Evolutionary conservation across 768 basidiomycete species (phyloP), one percentile per base, ranked within the genome.

Genomic region (Tylopilus intermedius): DNA sequence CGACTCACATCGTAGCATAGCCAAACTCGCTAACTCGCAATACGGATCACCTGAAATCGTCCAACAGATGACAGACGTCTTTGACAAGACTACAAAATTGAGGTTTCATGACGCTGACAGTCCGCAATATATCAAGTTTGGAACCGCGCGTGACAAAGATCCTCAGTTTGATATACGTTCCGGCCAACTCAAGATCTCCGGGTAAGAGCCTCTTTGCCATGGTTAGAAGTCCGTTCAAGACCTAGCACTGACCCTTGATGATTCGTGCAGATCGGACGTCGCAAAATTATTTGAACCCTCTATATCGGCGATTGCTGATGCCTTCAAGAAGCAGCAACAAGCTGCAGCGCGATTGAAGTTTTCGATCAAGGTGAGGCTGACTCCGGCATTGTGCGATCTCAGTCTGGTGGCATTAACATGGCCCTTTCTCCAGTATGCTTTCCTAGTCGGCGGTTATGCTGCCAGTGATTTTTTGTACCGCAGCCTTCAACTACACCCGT

Each of bases 361-460:
- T 13, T 37, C 54, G 58, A 32, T 74, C 67, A 58, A 49, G 65
- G 58, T 58, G 15, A 26, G 30, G 1, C 30, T 27, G 18, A 14
- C 7, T 14, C 24, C 22, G n/a, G n/a, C 29, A 26, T 26, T 13
- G 11, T 3, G 8, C n/a, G 9, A 11, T 33, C 9, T 11, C 8
- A 33, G 4, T 4, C 4, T 24, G 9, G 32, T 10, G 3, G 32
- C 32, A 11, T 33, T 9, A 33, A 9, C 10, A 2, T 10, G 32
- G 15, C 35, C 4, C 15, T 32, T 9, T 35, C 14, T 4, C 22
- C 30, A 68, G 67, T 44, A 68, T 24, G 69, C 76, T n/a, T 72
- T 78, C 40, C 70, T 83, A 1, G 77, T 80, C 3, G 78, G 79
- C 1, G 77, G 77, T 0, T 79, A 78, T 55, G 72, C 74, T 1